Base-by-base conservation (phyloP, 1,139 yeast genomes). In the Geotrichum australiense region DNA sequence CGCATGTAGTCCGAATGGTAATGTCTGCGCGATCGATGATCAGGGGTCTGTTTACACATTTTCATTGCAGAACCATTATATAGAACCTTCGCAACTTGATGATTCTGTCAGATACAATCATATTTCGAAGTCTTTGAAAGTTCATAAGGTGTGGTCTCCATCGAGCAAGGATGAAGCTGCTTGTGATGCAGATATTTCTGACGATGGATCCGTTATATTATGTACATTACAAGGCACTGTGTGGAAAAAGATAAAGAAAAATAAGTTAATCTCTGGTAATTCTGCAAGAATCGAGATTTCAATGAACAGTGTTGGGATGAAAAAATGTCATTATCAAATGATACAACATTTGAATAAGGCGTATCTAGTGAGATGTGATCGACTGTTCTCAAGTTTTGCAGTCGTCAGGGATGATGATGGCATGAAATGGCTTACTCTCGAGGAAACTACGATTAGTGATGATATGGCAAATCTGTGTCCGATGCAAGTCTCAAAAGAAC, bases 201-300 rank as follows among this genome's bases (percentile, higher is more conserved):
- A 63, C 21, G 85, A 80, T 53, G 94, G 94, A 0, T 76, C 85
- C 0, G 60, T 84, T 1, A 65, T 85, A 1, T 58, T 86, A 1
- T 74, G 84, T 49, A 81, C 93, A 0, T 61, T 69, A 27, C 75
- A 76, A 43, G 95, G 95, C 0, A 70, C 79, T 8, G 83, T 76
- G 0, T 84, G 59, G 58, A 46, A 50, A 59, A 45, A 46, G 23
- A 42, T 24, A 5, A 61, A 58, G 59, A 61, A 63, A 22, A 67
- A 61, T 25, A 51, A 27, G 41, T 33, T 35, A 37, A 47, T 36
- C 35, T 42, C 40, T 12, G 42, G 39, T 11, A 37, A 41, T 18
- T 33, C 43, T 23, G 40, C 39, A 15, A 41, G 47, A 27, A 46
- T 39, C 22, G 51, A 51, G 7, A 43, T 47, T 8, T 41, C 35